Conservation (phyloP, 164 flowering plant genomes). For the Nymphaea colorata region DNA sequence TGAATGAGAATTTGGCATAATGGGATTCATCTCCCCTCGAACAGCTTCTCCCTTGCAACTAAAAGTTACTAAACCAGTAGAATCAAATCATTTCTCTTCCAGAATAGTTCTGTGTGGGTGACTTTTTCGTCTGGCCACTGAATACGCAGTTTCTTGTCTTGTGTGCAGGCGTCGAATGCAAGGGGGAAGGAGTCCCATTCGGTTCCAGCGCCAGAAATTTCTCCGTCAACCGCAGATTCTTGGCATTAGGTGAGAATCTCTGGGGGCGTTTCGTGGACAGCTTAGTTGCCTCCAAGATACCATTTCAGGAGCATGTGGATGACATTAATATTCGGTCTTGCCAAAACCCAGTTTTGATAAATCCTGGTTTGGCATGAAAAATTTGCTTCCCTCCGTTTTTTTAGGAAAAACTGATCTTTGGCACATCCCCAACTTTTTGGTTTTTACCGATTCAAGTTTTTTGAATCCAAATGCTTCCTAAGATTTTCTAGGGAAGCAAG, state of each 20-base stretch:
- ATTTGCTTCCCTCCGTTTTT: no score
- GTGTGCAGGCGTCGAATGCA: background rate
- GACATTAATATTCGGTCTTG: background rate
- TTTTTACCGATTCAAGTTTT: no score
- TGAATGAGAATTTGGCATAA: background rate
- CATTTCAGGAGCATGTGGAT: background rate
- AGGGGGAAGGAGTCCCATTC: background rate
- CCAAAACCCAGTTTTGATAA: no score
- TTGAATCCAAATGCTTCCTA: no score
- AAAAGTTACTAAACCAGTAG: no score
- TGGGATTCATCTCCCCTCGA: background rate
- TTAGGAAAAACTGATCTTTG: background rate
- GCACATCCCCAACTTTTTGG: no score
- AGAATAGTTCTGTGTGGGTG: background rate
- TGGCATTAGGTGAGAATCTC: background rate
- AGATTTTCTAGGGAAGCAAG: no score
- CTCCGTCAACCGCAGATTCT: background rate
- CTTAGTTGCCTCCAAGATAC: no score
- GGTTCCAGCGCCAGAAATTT: background rate
- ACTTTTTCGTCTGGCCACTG: background rate
- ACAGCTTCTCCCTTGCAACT: background rate
- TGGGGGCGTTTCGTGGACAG: no score
- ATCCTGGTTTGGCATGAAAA: no score
- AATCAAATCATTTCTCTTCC: background rate
- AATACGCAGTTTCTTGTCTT: background rate